phyloP scores from a whole-genome alignment of 768 basidiomycete genomes.

The Cyclocybe cylindracea region DNA sequence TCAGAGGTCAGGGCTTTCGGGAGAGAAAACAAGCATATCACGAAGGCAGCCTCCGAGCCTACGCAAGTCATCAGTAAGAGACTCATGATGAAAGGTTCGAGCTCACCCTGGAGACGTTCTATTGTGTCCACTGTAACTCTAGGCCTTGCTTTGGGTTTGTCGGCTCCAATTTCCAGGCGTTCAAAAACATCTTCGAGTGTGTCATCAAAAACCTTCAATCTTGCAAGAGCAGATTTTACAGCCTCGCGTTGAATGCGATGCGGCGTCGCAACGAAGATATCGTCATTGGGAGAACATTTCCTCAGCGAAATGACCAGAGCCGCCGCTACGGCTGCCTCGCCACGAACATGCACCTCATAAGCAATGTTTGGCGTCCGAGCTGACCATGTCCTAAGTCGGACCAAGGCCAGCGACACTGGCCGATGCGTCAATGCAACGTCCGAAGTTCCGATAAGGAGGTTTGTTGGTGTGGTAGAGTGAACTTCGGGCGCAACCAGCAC shows the following conservation, averaged over 20 bases:
- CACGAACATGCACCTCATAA: slow-evolving; percentile 48
- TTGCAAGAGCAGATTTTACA: slow-evolving; percentile 39
- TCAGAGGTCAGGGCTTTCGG: slow-evolving; percentile 37
- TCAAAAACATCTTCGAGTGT: slow-evolving; percentile 17
- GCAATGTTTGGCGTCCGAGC: slow-evolving; percentile 32
- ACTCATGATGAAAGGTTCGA: background rate
- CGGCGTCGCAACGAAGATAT: slow-evolving; percentile 53
- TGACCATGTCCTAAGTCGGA: slow-evolving; percentile 38
- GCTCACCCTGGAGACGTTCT: slow-evolving; percentile 49
- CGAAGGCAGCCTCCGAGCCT: slow-evolving; percentile 56
- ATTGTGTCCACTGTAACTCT: slow-evolving; percentile 50
- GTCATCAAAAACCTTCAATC: slow-evolving; percentile 17
- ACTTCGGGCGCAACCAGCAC: slow-evolving; percentile 26
- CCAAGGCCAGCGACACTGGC: slow-evolving; percentile 45
- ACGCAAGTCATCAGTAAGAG: background rate
- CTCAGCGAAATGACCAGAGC: slow-evolving; percentile 39
- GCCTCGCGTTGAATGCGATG: slow-evolving; percentile 55
- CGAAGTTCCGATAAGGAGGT: slow-evolving; percentile 8
- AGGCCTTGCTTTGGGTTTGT: background rate
- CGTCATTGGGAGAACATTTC: slow-evolving; percentile 39
- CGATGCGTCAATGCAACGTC: slow-evolving; percentile 24
- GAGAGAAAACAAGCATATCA: slow-evolving; percentile 52
- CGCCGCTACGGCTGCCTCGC: slow-evolving; percentile 48
- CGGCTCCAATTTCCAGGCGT: slow-evolving; percentile 12
- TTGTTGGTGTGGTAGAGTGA: slow-evolving; percentile 12